Base-by-base conservation (phyloP, 768 basidiomycete genomes). In the Mycena olivaceomarginata region DNA sequence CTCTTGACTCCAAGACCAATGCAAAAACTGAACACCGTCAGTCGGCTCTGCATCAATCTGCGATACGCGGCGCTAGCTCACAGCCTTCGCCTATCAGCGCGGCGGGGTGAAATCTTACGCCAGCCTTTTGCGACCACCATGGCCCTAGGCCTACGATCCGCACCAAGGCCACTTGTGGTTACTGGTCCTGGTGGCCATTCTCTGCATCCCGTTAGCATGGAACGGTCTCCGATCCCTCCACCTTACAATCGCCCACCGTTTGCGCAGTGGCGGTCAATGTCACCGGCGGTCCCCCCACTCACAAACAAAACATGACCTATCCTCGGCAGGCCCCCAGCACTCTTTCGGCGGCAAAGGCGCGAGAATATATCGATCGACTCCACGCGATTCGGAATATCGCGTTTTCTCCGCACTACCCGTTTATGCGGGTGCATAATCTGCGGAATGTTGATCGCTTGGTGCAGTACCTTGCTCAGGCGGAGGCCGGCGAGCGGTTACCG, bases 351-450 rank as follows among this genome's bases (percentile, higher is more conserved):
- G 6, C 16, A 25, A 62, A 67, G 20, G 31, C 73, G 37, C 73
- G 73, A 48, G 46, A 74, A 53, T 62, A 48, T 37, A 68, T 74
- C 67, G 66, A 68, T 25, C 7, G 73, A 48, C 73, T 74, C 2
- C 6, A 74, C n/a, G 57, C 45, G 8, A 25, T 74, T 11, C 73
- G 73, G 57, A 10, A 48, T 25, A 37, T 68, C 22, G 73, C 73
- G 45, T 74, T 74, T 51, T 74, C 73, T 22, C 73, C 73, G 4
- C 45, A 74, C 53, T 74, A 22, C 46, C 20, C 43, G 46, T 68
- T 62, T 53, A 74, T 74, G 73, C 66, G 59, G 39, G 48, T 25
- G 59, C 67, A 63, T 62, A 74, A 74, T 68, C 73, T 74, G 4
- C 59, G 63, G 46, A 74, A 74, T 13, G 73, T 68, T 39, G 73